Evolutionary conservation across 1,139 yeast genomes (phyloP).

Genomic region (Taphrina communis): DNA sequence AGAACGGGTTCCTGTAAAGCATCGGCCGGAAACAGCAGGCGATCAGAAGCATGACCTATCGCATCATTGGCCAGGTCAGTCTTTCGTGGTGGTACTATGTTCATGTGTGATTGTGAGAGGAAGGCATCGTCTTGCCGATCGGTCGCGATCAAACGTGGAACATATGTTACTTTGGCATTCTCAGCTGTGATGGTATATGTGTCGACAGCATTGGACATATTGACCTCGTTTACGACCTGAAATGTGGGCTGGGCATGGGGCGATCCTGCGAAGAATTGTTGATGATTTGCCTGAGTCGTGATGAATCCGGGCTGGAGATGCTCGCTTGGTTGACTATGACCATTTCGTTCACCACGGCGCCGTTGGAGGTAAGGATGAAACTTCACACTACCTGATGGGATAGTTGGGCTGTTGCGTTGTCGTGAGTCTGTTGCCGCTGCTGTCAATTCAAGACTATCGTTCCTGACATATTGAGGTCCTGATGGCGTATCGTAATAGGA

Average conservation of each 20-base stretch:
- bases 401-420: slow-evolving; percentile 1
- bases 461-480: slow-evolving; percentile 33
- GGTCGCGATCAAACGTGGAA: not conserved
- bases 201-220: not conserved
- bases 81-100: not conserved
- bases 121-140: not conserved
- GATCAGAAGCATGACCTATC: not conserved
- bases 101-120: not conserved
- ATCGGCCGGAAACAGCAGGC: not conserved
- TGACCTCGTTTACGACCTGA: not conserved
- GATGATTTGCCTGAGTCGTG: not conserved
- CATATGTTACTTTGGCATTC: not conserved
- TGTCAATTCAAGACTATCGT: slow-evolving; percentile 5
- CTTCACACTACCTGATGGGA: not conserved
- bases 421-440: slow-evolving; percentile 5
- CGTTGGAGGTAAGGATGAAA: slow-evolving; percentile 20
- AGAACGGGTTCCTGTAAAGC: no score
- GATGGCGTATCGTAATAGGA: slow-evolving; percentile 35
- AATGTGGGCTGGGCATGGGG: not conserved
- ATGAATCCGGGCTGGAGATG: not conserved
- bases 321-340: not conserved
- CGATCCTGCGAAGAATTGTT: not conserved
- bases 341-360: slow-evolving; percentile 8
- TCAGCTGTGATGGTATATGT: not conserved
- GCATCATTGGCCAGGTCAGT: not conserved